These are phyloP conservation scores for Fusarium continuum DNA, from an alignment of 2,329 filamentous ascomycete genomes.

Conservation along the genomic window DNA sequence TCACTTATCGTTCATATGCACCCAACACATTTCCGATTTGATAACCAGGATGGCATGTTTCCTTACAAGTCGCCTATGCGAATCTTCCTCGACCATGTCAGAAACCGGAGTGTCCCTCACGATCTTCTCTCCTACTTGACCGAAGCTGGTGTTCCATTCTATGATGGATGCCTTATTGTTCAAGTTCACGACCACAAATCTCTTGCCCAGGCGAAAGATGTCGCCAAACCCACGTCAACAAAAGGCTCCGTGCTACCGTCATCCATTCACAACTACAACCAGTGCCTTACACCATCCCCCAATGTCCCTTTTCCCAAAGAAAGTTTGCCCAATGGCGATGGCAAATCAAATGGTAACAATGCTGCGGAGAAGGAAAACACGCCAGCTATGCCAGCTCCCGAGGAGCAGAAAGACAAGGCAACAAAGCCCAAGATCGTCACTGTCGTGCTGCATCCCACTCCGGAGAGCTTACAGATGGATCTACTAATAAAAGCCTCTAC, in stretches of 20 bases:
- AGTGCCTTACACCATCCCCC: conserved; percentile 88
- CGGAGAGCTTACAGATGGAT: conserved; percentile 78
- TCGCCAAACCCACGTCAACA: conserved; percentile 59
- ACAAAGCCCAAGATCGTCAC: conserved; percentile 73
- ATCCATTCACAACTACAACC: conserved; percentile 92
- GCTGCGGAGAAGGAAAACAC: conserved; percentile 61
- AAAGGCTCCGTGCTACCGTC: conserved; percentile 73
- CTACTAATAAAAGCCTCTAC: conserved; percentile 79
- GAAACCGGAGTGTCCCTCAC: conserved; percentile 81
- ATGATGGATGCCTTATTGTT: conserved; percentile 94
- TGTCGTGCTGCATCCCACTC: conserved; percentile 85
- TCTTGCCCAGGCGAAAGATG: conserved; percentile 67
- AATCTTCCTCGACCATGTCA: conserved; percentile 79
- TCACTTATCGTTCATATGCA: conserved; percentile 90
- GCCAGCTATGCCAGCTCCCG: conserved; percentile 61
- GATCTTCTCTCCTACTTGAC: conserved; percentile 85
- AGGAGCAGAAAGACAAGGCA: conserved; percentile 49
- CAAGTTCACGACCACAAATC: conserved; percentile 90
- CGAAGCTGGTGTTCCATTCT: conserved; percentile 78
- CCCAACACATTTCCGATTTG: conserved; percentile 87
- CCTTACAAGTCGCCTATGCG: conserved; percentile 93
- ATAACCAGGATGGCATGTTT: conserved; percentile 92
- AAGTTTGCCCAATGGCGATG: conserved; percentile 53
- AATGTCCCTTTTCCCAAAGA: conserved; percentile 78
- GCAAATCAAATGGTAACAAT: conserved; percentile 34